These are phyloP conservation scores for Pseudogymnoascus sp. DNA, from an alignment of 2,329 filamentous ascomycete species.

Conservation along the genomic window DNA sequence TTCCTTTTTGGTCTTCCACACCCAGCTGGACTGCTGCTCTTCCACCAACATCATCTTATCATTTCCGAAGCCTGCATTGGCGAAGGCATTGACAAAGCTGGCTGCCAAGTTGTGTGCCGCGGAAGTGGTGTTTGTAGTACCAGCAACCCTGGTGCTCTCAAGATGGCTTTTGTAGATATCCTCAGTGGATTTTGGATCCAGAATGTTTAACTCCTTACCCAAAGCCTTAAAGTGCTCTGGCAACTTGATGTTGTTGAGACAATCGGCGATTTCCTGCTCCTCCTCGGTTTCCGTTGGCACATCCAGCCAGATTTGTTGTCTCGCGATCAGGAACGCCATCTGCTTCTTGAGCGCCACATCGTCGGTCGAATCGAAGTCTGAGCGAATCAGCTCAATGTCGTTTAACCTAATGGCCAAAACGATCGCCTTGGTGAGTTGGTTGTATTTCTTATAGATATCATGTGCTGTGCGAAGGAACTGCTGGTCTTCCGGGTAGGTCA, in stretches of 20 bases:
- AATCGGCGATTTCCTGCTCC: conserved; percentile 68
- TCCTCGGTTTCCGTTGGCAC: conserved; percentile 55
- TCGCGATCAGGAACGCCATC: conserved; percentile 83
- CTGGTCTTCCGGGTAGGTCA: conserved; percentile 96
- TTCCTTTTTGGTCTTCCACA: conserved; percentile 98
- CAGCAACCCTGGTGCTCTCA: conserved; percentile 86
- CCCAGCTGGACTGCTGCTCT: conserved; percentile 83
- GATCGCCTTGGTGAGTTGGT: conserved; percentile 87
- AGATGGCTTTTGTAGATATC: conserved; percentile 99
- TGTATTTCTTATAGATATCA: conserved; percentile 86
- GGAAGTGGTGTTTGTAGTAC: conserved; percentile 90
- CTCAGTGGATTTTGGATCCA: conserved; percentile 93
- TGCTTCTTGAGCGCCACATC: conserved; percentile 85
- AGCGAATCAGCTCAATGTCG: conserved; percentile 71
- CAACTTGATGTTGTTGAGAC: conserved; percentile 77
- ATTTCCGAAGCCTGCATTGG: conserved; percentile 88
- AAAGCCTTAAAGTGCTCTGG: conserved; percentile 89
- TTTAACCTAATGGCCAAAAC: conserved; percentile 90
- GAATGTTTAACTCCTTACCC: conserved; percentile 90
- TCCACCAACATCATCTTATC: conserved; percentile 97
- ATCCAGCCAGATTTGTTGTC: conserved; percentile 81
- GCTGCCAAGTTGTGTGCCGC: conserved; percentile 92
- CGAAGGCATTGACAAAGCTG: conserved; percentile 93
- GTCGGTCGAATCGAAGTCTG: conserved; percentile 69
- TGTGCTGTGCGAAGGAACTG: conserved; percentile 89